A percentile compares a stretch with the other conserved stretches of the same genome.
Conservation (phyloP, 2,329 filamentous ascomycete species). For the Zymoseptoria passerinii region DNA sequence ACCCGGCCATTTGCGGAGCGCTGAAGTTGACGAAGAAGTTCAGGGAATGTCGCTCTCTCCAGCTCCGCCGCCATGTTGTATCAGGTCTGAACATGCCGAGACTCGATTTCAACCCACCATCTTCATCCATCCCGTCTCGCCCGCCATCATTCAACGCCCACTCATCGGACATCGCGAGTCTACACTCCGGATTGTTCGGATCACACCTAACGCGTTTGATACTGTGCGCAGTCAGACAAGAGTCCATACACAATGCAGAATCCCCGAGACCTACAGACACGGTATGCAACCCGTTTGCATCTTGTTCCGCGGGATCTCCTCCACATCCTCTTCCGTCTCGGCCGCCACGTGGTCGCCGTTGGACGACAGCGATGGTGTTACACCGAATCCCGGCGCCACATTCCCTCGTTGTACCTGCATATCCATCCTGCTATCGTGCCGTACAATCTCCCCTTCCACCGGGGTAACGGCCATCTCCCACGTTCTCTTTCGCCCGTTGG, state of each 20-base stretch:
- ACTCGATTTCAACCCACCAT: slow-evolving; percentile 6
- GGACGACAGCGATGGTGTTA: slow-evolving; percentile 7
- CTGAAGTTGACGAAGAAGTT: slow-evolving; percentile 34
- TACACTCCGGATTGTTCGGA: slow-evolving; percentile 22
- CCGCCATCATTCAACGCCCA: slow-evolving; percentile 23
- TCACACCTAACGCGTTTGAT: slow-evolving; percentile 25
- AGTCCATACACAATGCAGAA: not conserved
- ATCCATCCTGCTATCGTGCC: not conserved
- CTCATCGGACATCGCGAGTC: slow-evolving; percentile 22
- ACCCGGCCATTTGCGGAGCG: slow-evolving; percentile 28
- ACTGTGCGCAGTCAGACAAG: slow-evolving; percentile 10
- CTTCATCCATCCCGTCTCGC: slow-evolving; percentile 12
- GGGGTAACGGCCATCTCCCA: slow-evolving; percentile 15
- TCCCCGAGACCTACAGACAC: slow-evolving; percentile 22
- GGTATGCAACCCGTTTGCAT: slow-evolving; percentile 29
- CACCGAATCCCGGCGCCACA: not conserved
- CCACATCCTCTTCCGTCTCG: slow-evolving; percentile 8
- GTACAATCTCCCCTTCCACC: slow-evolving; percentile 2
- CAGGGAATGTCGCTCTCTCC: slow-evolving; percentile 27
- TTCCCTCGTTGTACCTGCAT: not conserved
- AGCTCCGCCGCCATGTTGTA: slow-evolving; percentile 25
- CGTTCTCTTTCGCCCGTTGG: slow-evolving; percentile 11
- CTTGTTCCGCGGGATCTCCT: slow-evolving; percentile 15
- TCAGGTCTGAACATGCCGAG: slow-evolving; percentile 20
- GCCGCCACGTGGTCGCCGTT: not conserved